These are phyloP conservation scores for Cydonia oblonga DNA, from an alignment of 331 rosid genomes.

Conservation along the genomic window DNA sequence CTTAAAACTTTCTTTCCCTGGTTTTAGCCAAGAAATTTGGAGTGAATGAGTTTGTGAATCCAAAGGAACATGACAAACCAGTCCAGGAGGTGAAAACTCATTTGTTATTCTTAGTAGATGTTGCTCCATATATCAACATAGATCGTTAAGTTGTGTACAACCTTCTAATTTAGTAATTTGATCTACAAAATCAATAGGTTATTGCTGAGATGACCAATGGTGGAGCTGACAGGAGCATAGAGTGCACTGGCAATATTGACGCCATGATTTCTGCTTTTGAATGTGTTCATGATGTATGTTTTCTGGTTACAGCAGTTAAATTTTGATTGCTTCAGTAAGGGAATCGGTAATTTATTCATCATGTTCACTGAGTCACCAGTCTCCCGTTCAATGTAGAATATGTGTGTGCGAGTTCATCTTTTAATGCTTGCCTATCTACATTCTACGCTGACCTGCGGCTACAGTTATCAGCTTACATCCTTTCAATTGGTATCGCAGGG, in stretches of 20 bases:
- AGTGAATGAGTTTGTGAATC: conserved; percentile 37
- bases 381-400: too few species aligned
- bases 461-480: background rate
- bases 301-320: background rate
- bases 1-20: background rate
- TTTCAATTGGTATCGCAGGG: conserved; percentile 6
- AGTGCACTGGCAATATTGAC: conserved; percentile 28
- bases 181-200: conserved; percentile 9
- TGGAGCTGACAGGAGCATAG: conserved; percentile 38
- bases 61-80: conserved; percentile 32
- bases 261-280: conserved; percentile 35
- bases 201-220: conserved; percentile 38
- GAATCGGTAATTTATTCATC: background rate
- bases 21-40: conserved; percentile 33
- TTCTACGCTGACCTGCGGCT: background rate
- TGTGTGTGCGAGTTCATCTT: background rate
- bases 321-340: background rate
- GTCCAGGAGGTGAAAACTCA: conserved; percentile 25
- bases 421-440: background rate
- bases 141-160: background rate
- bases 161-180: background rate
- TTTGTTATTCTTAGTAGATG: background rate
- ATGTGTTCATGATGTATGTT: conserved; percentile 40
- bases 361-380: too few species aligned
- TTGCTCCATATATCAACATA: background rate